phyloP scores from a whole-genome alignment of 75 land plant genomes.

The Picea glauca region DNA sequence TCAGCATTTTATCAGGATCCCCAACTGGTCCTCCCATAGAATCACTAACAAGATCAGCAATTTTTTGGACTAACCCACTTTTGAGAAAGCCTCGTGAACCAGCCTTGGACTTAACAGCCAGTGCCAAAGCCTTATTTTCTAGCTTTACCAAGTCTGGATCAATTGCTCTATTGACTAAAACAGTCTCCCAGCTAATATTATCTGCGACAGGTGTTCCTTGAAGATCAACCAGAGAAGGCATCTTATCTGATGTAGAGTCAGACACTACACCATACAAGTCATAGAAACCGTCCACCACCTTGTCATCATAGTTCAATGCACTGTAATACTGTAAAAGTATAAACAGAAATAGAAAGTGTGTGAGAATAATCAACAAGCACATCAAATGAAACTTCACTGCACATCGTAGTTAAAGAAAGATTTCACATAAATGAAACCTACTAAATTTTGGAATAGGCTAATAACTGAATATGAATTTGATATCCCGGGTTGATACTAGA shows the following conservation, averaged over 20 bases:
- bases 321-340: conserved; percentile 70
- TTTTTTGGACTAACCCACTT: conserved; percentile 45
- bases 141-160: conserved; percentile 67
- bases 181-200: conserved; percentile 80
- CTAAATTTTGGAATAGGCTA: not conserved
- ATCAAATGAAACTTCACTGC: not conserved
- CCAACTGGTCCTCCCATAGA: conserved; percentile 86
- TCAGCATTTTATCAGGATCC: conserved; percentile 62
- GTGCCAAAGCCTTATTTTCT: conserved; percentile 57
- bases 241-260: conserved; percentile 58
- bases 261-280: conserved; percentile 80
- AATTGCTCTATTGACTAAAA: conserved; percentile 68
- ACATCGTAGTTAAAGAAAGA: not conserved
- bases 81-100: conserved; percentile 20
- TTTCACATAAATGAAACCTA: conserved; percentile 5
- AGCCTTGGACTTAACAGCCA: conserved; percentile 49
- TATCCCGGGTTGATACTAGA: not conserved
- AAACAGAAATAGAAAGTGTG: conserved; percentile 15
- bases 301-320: conserved; percentile 86
- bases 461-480: not conserved
- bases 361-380: not conserved
- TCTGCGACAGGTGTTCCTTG: conserved; percentile 61
- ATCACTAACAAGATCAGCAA: conserved; percentile 72
- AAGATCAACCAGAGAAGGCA: conserved; percentile 89
- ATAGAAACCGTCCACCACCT: conserved; percentile 92